These are phyloP conservation scores for Rhinocladiella similis DNA, from an alignment of 2,329 filamentous ascomycete species.

Conservation along the genomic window DNA sequence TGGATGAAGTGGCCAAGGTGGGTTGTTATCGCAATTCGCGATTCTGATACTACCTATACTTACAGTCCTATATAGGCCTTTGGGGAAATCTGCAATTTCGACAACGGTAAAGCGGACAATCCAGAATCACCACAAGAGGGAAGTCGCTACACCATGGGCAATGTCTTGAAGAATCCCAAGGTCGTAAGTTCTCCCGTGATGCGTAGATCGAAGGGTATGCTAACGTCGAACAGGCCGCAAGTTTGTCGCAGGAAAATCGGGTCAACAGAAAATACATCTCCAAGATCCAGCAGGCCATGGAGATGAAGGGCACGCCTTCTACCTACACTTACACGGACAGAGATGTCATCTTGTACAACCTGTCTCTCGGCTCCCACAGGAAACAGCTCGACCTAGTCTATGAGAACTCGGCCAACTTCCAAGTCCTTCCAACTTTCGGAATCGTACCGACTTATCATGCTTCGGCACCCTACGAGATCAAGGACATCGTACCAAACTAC, in stretches of 20 bases:
- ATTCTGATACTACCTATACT: constrained; percentile 31
- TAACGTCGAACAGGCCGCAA: background rate
- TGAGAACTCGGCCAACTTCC: constrained; percentile 87
- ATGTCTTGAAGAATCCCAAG: constrained; percentile 69
- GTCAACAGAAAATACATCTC: constrained; percentile 58
- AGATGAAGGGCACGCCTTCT: constrained; percentile 68
- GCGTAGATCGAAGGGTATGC: too few species aligned
- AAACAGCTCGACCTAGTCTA: constrained; percentile 79
- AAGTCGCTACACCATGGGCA: constrained; percentile 75
- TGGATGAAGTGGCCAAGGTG: constrained; percentile 31
- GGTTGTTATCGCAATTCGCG: constrained; percentile 36
- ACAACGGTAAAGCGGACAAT: constrained; percentile 81
- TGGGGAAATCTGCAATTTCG: constrained; percentile 79
- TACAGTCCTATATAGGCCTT: constrained; percentile 57
- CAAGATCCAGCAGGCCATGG: constrained; percentile 74
- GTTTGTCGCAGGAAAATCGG: constrained; percentile 1
- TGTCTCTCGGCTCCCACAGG: constrained; percentile 88
- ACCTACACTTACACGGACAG: constrained; percentile 80
- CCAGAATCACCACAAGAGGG: constrained; percentile 76
- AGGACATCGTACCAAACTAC: constrained; percentile 90
- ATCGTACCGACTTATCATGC: constrained; percentile 90
- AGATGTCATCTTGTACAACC: constrained; percentile 91
- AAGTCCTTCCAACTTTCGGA: constrained; percentile 79
- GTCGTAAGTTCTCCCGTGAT: constrained; percentile 2
- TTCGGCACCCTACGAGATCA: constrained; percentile 73